Base-by-base conservation (phyloP, 2,329 filamentous ascomycete genomes). In the Penicillium sp. region DNA sequence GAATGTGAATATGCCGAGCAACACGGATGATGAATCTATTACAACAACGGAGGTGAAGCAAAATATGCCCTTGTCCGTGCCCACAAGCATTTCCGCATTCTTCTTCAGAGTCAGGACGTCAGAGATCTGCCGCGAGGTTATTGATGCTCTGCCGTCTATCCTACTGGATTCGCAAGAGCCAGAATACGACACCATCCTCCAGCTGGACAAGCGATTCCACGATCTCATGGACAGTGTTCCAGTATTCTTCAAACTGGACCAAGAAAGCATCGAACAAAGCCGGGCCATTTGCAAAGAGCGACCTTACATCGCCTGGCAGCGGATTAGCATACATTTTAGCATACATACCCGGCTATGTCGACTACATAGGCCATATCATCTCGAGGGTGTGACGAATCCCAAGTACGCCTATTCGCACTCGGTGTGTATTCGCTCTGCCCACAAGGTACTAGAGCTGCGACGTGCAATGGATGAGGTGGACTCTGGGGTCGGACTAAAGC, bases 281-380 rank as follows among this genome's bases (percentile, higher is more conserved):
- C 45, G 50, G 29, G 27, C 40, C 7, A 56, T 59, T 29, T 61
- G 54, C 20, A 46, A 50, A 32, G 47, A 64, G 18, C 49, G 59
- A 13, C 60, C 59, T 0, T 57, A 60, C 35, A 56, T 64, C 23
- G 42, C 54, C 12, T 57, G 53, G 47, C 56, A 62, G 31, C 48
- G 59, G 18, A 47, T 56, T 10, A 44, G 27, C 25, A 15, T 56
- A 4, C 56, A 64, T 44, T 59, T 64, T 33, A 51, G 54, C 25
- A 39, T 59, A 1, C 51, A 59, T 18, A 55, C 51, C 0, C 57
- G 60, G 8, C 49, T 64, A 9, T 64, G 57, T 40, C 50, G 53
- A 5, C 50, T 64, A n/a, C 61, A 63, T 29, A 49, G 59, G 20
- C 59, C 44, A 1, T 64, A 54, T 38, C 59, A 63, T 25, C 47